phyloP scores from a whole-genome alignment of 2,329 filamentous ascomycete genomes.

The Paraphaeosphaeria sporulosa region DNA sequence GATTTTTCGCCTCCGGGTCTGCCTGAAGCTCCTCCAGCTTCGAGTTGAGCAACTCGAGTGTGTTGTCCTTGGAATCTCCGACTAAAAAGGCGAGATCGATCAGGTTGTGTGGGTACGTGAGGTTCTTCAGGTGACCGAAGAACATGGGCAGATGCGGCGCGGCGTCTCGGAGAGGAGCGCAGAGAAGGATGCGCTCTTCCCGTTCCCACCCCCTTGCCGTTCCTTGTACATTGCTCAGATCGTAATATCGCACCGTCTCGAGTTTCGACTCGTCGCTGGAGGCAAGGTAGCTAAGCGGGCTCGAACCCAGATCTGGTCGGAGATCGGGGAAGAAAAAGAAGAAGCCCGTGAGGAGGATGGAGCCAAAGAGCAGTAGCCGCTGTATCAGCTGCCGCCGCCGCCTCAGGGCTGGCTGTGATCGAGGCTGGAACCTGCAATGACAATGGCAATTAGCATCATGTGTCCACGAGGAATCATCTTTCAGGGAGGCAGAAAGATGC shows the following conservation, averaged over 20 bases:
- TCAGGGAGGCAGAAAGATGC: conserved; percentile 28
- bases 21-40: conserved; percentile 82
- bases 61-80: conserved; percentile 95
- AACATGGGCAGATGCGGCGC: conserved; percentile 95
- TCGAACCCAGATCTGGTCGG: conserved; percentile 66
- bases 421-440: conserved; percentile 78
- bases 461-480: conserved; percentile 25
- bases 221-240: conserved; percentile 88
- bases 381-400: conserved; percentile 76
- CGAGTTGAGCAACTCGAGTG: conserved; percentile 76
- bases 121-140: conserved; percentile 94
- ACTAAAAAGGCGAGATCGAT: conserved; percentile 97
- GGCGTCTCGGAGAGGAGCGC: conserved; percentile 92
- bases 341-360: conserved; percentile 66
- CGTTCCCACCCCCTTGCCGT: conserved; percentile 94
- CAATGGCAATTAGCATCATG: conserved; percentile 43
- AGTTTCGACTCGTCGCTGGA: conserved; percentile 76
- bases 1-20: conserved; percentile 78
- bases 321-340: conserved; percentile 81
- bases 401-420: conserved; percentile 75
- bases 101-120: conserved; percentile 95
- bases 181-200: conserved; percentile 93
- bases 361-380: conserved; percentile 67
- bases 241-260: conserved; percentile 96
- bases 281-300: conserved; percentile 74